Evolutionary conservation across 164 flowering plant genomes (phyloP), one percentile per base, ranked within the genome.

Genomic region (Taxillus chinensis): DNA sequence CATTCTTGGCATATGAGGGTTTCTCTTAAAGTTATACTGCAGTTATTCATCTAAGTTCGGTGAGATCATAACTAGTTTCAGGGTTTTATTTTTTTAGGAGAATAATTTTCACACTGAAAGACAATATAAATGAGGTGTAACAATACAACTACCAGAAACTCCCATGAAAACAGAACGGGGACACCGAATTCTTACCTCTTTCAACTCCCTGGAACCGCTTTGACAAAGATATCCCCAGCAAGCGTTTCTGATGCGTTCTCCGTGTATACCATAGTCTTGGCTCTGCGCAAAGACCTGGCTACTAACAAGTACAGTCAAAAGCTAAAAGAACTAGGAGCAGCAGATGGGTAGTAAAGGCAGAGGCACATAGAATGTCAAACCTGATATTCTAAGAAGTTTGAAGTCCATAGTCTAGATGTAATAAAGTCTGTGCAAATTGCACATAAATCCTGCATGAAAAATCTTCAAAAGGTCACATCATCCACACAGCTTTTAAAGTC

Each of bases 181-280:
- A 8, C 41, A 12, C 39, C 39, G 45, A 53, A 51, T 13, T 7
- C 41, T 41, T 76, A 90, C 99, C 99, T 89, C 95, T 78, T 86
- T 95, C 82, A 91, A 75, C 64, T 95, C 99, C 83, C 75, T 70
- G 60, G 84, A 71, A 60, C 95, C 97, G 79, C 97, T 81, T 80
- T 95, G 99, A 78, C 97, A 95, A 64, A 91, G 90, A 69, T 84
- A 95, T 37, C 99, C 99, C 99, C 97, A 91, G 66, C 97, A 95
- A 75, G 97, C 97, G 82, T 70, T 89, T 79, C 95, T 86, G n/a
- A 95, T 97, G 62, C 93, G 91, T 63, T 91, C 96, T 42, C 97
- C 99, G 77, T 95, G 93, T 42, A 77, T 77, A 54, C 97, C 99
- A 76, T 95, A 95, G 74, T 95, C 99, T 72, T 95, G 97, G 71